These are phyloP conservation scores for Mollisiaceae sp. DNA, from an alignment of 2,329 filamentous ascomycete genomes.

Conservation along the genomic window DNA sequence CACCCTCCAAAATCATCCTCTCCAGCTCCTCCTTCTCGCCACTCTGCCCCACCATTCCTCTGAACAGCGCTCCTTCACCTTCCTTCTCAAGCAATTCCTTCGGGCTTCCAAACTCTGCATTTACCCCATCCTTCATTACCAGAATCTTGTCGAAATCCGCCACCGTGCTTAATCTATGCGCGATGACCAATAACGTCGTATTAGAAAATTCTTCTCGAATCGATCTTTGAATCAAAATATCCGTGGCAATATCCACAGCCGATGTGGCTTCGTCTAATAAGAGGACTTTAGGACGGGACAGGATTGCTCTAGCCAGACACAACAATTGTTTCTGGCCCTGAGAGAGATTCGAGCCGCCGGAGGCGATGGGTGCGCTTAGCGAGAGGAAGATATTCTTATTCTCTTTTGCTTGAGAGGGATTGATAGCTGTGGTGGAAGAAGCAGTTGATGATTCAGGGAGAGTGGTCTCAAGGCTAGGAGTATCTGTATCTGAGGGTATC, in stretches of 20 bases:
- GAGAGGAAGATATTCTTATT: constrained; percentile 70
- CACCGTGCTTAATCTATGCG: constrained; percentile 75
- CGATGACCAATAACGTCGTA: constrained; percentile 73
- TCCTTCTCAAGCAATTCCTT: constrained; percentile 52
- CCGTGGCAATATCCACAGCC: constrained; percentile 77
- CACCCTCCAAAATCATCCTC: constrained; percentile 25
- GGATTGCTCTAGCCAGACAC: constrained; percentile 73
- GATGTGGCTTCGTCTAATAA: constrained; percentile 79
- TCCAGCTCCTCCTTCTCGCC: constrained; percentile 31
- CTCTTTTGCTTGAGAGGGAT: constrained; percentile 33
- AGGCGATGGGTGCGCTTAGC: constrained; percentile 65
- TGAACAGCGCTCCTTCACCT: constrained; percentile 32
- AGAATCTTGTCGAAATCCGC: constrained; percentile 76
- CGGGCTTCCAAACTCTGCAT: constrained; percentile 70
- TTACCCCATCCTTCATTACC: constrained; percentile 71
- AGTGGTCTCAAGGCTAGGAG: constrained; percentile 10
- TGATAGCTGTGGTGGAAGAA: background rate
- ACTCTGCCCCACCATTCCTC: constrained; percentile 41
- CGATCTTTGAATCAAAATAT: constrained; percentile 72
- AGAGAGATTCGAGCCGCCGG: constrained; percentile 73
- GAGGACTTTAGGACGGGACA: constrained; percentile 73
- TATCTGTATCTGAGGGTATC: constrained; percentile 50
- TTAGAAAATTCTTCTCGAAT: constrained; percentile 74
- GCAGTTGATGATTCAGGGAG: constrained; percentile 6
- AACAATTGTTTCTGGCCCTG: constrained; percentile 77